These are phyloP conservation scores for Annona squamosa DNA, from an alignment of 164 flowering plant genomes.

Conservation along the genomic window DNA sequence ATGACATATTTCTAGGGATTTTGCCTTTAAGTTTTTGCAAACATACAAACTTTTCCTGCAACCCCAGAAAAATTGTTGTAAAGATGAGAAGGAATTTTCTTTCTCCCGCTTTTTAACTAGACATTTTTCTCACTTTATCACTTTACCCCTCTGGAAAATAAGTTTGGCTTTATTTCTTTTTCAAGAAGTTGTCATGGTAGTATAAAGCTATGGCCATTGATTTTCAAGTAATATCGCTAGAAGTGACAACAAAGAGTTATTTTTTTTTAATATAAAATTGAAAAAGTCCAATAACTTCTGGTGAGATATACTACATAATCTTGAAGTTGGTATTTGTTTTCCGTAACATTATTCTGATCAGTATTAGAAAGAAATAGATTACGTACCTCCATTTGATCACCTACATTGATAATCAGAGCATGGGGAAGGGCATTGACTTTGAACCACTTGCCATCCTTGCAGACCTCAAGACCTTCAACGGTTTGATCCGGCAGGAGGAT, in stretches of 20 bases:
- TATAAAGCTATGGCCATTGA: background rate
- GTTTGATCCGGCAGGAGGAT: slow-evolving; percentile 29
- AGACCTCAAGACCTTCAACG: slow-evolving; percentile 36
- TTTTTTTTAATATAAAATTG: too few species aligned
- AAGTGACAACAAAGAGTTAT: background rate
- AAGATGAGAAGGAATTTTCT: too few species aligned
- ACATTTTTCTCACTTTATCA: too few species aligned
- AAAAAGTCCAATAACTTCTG: too few species aligned
- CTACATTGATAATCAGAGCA: slow-evolving; percentile 5
- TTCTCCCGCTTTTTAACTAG: too few species aligned
- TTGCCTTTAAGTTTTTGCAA: too few species aligned
- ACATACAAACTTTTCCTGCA: too few species aligned
- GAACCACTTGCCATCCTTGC: slow-evolving; percentile 27
- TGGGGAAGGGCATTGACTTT: slow-evolving; percentile 15
- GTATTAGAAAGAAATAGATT: background rate
- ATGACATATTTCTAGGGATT: background rate
- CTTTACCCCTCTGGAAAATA: too few species aligned
- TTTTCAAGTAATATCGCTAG: background rate
- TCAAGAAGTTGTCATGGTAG: background rate
- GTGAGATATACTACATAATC: background rate
- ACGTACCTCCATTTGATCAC: slow-evolving; percentile 11
- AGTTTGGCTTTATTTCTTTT: too few species aligned
- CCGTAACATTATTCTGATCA: slow-evolving; percentile 14
- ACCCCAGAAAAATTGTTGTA: too few species aligned
- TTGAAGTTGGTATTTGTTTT: background rate